Evolutionary conservation across 2,329 filamentous ascomycete species (phyloP).

Genomic region (Claviceps arundinis): DNA sequence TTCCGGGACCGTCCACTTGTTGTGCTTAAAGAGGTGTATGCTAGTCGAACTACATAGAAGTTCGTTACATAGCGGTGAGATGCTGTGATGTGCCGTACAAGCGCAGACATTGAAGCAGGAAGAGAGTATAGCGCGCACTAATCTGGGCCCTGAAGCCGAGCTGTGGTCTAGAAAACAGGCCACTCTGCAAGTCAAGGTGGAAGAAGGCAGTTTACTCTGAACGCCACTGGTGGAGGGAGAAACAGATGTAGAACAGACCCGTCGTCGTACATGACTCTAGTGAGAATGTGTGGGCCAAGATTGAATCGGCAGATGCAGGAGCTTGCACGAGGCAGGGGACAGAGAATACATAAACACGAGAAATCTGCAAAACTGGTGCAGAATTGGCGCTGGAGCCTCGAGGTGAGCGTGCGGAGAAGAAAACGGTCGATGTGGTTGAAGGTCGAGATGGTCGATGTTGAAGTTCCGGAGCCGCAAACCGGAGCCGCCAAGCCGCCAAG

Average conservation of each 20-base stretch:
- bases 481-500: too few relatives aligned
- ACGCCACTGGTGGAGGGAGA: background rate
- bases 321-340: background rate
- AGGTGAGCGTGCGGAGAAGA: too few relatives aligned
- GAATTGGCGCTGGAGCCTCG: too few relatives aligned
- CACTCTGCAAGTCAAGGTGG: background rate
- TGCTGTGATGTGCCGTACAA: background rate
- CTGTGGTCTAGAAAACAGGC: background rate
- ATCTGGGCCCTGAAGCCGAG: background rate
- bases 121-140: background rate
- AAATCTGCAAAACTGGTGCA: too few relatives aligned
- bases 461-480: too few relatives aligned
- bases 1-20: background rate
- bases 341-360: background rate
- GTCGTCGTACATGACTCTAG: background rate
- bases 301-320: too few relatives aligned
- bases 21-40: background rate
- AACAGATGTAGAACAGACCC: background rate
- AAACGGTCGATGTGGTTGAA: too few relatives aligned
- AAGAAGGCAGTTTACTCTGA: background rate
- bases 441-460: too few relatives aligned
- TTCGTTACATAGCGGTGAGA: too few relatives aligned
- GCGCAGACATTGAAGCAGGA: background rate
- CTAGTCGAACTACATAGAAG: background rate
- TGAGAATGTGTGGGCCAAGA: background rate